phyloP scores from a whole-genome alignment of 257 asterid species.

The Prunella vulgaris region DNA sequence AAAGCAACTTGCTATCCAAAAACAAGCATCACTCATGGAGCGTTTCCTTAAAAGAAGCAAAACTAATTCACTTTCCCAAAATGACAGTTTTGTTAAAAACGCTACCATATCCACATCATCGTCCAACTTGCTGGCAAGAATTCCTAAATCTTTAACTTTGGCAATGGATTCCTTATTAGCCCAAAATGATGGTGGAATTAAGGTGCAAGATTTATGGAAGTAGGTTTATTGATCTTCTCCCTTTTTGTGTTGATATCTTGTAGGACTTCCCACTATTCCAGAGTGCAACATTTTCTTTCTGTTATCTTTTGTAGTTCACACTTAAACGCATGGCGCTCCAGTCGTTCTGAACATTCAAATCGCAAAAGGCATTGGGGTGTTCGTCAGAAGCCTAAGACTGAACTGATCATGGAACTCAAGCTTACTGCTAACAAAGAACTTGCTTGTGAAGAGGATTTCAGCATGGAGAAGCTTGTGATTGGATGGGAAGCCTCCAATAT shows the following conservation, averaged over 20 bases:
- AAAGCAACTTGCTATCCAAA: slow-evolving; percentile 56
- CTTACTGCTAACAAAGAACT: slow-evolving; percentile 54
- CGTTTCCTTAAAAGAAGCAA: slow-evolving; percentile 67
- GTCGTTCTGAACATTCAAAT: slow-evolving; percentile 33
- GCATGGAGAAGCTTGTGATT: slow-evolving; percentile 45
- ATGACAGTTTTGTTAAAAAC: slow-evolving; percentile 31
- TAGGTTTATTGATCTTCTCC: slow-evolving; percentile 24
- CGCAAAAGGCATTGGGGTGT: slow-evolving; percentile 61
- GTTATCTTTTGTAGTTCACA: slow-evolving; percentile 52
- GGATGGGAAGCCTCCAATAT: slow-evolving; percentile 44
- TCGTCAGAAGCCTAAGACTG: slow-evolving; percentile 72
- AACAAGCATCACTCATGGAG: slow-evolving; percentile 94
- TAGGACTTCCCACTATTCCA: not conserved
- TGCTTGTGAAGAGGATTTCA: slow-evolving; percentile 44
- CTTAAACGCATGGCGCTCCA: slow-evolving; percentile 51
- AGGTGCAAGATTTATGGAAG: slow-evolving; percentile 62
- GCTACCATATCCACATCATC: slow-evolving; percentile 28
- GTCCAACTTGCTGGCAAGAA: slow-evolving; percentile 29
- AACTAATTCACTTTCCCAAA: slow-evolving; percentile 32
- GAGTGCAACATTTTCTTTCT: slow-evolving; percentile 12
- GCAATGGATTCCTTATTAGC: slow-evolving; percentile 66
- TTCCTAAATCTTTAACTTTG: slow-evolving; percentile 43
- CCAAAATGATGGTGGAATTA: slow-evolving; percentile 29
- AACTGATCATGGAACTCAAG: slow-evolving; percentile 79
- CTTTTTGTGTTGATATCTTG: not conserved